Evolutionary conservation across 352 stramenopile species (phyloP).

Genomic region (Pythium insidiosum): DNA sequence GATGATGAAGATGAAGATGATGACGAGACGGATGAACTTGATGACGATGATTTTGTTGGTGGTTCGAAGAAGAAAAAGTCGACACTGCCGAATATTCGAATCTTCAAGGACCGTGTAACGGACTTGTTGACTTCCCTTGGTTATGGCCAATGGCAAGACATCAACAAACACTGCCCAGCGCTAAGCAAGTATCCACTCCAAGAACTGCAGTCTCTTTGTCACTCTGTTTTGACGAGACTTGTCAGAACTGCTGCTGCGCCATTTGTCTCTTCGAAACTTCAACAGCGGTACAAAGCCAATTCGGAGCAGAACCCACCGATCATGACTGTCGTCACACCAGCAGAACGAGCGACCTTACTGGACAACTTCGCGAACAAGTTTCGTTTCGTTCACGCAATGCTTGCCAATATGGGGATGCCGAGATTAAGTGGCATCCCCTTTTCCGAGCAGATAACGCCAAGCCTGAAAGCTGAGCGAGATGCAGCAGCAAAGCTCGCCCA

Average conservation of each 20-base stretch:
- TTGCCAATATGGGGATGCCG: conserved; percentile 31
- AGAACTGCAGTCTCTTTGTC: conserved; percentile 36
- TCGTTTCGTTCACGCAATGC: conserved; percentile 27
- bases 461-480: conserved; percentile 26
- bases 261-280: not conserved
- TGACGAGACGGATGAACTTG: conserved; percentile 39
- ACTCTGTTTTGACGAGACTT: conserved; percentile 39
- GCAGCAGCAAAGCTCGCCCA: conserved; percentile 44
- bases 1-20: conserved; percentile 50
- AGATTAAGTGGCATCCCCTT: conserved; percentile 19
- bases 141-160: conserved; percentile 81
- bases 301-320: not conserved
- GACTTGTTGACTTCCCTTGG: conserved; percentile 57
- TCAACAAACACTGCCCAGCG: conserved; percentile 19
- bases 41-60: conserved; percentile 42
- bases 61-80: conserved; percentile 20
- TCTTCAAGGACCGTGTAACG: conserved; percentile 29
- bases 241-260: conserved; percentile 27
- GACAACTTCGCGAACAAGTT: conserved; percentile 30
- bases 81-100: conserved; percentile 21
- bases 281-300: no score
- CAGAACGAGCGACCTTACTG: conserved; percentile 26
- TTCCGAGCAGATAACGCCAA: not conserved
- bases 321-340: conserved; percentile 13
- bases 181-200: conserved; percentile 34